Percentiles rank a stretch among this genome's conserved stretches.
These are phyloP conservation scores for Phoma sp. DNA, from an alignment of 2,329 filamentous ascomycete species.

Conservation along the genomic window DNA sequence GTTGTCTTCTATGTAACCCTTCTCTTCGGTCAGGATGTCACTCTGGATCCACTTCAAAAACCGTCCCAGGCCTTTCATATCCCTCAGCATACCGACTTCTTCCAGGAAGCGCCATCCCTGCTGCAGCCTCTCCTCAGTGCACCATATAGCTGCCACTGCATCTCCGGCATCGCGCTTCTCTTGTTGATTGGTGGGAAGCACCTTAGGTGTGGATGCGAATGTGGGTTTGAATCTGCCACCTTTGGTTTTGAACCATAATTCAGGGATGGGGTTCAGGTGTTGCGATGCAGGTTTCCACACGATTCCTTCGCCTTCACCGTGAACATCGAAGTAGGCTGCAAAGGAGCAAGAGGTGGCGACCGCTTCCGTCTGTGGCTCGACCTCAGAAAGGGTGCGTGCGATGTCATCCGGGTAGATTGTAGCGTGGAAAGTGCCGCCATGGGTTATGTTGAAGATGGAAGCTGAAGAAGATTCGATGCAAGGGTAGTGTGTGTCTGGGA, in stretches of 20 bases:
- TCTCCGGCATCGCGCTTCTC: too few relatives aligned
- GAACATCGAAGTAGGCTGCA: constrained; percentile 27
- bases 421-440: constrained; percentile 24
- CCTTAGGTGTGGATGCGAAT: too few relatives aligned
- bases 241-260: too few relatives aligned
- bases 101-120: too few relatives aligned
- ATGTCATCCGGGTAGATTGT: constrained; percentile 25
- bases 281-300: too few relatives aligned
- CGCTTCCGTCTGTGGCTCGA: constrained; percentile 25
- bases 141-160: too few relatives aligned
- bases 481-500: constrained; percentile 29
- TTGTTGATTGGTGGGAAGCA: too few relatives aligned
- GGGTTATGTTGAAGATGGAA: constrained; percentile 35
- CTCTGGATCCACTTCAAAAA: constrained; percentile 37
- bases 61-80: constrained; percentile 22
- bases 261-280: too few relatives aligned
- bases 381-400: constrained; percentile 17
- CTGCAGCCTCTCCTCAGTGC: too few relatives aligned
- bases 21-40: constrained; percentile 35
- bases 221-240: too few relatives aligned
- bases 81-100: constrained; percentile 16
- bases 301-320: constrained; percentile 30
- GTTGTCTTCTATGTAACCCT: constrained; percentile 24
- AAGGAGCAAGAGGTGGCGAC: constrained; percentile 33
- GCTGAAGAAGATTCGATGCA: constrained; percentile 26